Base-by-base conservation (phyloP, 371 early-diverging fungal species). In the Rhizopus delemar region DNA sequence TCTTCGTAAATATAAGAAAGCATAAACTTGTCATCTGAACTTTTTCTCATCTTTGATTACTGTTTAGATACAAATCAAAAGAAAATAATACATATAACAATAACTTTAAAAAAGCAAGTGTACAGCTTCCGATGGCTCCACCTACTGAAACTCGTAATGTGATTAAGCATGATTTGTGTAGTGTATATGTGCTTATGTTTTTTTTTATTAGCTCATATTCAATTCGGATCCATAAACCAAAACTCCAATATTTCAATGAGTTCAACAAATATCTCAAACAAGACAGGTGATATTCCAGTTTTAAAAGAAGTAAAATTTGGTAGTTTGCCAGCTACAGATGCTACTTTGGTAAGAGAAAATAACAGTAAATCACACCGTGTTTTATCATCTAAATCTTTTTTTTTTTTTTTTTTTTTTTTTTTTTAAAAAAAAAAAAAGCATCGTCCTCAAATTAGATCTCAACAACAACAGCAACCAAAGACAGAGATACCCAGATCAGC, bases 211-310 rank as follows among this genome's bases (percentile, higher is more conserved):
- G 65, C 70, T 46, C 69, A 80, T 28, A 80, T 85, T 66, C 80
- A 78, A 41, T 85, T 85, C 73, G 85, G 85, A 58, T 82, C 85
- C 13, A 71, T 85, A 60, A 78, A 62, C 32, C 62, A 62, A 56
- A 49, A 13, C 43, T 15, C 64, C 12, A 33, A 43, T 63, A 50
- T 48, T 39, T 16, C 64, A 51, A 13, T 57, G 41, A 46, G 52
- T 29, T 9, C 48, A 36, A 33, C 56, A 53, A 45, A 28, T 48
- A 29, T 46, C 32, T 48, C 48, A 9, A 32, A 39, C 16, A 46
- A 60, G 32, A 53, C 61, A 46, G 56, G 57, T 31, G 60, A 60
- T 41, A 50, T 38, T 29, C 60, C 73, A 41, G 52, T 70, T 46
- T 29, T 69, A 45, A 46, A 59, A 12, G 68, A 71, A 39, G 70